A percentile compares a stretch with the other conserved stretches of the same genome.
Conservation (phyloP, 2,329 filamentous ascomycete genomes). For the Elsinoe perseae region DNA sequence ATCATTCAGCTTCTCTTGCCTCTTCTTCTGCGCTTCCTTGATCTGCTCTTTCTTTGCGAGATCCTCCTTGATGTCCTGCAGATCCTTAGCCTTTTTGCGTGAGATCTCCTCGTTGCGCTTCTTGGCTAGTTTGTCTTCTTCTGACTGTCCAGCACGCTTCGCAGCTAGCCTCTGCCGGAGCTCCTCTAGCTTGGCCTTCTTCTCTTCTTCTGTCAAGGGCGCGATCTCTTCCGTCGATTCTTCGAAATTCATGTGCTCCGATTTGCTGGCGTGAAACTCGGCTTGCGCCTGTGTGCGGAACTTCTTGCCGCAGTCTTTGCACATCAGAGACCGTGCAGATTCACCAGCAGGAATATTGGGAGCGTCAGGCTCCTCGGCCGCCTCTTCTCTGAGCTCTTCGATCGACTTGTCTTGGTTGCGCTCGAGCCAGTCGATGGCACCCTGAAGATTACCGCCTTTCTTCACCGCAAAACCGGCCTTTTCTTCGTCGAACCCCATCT, state of each 20-base stretch:
- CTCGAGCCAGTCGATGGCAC: slow-evolving; percentile 90
- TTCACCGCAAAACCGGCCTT: slow-evolving; percentile 77
- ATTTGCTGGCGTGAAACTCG: slow-evolving; percentile 85
- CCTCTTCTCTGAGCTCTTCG: slow-evolving; percentile 62
- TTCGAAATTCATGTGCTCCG: slow-evolving; percentile 82
- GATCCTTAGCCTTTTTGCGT: slow-evolving; percentile 81
- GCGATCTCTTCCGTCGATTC: slow-evolving; percentile 91
- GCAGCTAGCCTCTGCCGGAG: slow-evolving; percentile 62
- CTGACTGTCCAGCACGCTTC: slow-evolving; percentile 61
- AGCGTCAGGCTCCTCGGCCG: slow-evolving; percentile 37
- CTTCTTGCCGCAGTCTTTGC: slow-evolving; percentile 90
- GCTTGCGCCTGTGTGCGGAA: slow-evolving; percentile 76
- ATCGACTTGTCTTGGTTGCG: slow-evolving; percentile 80
- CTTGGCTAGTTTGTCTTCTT: slow-evolving; percentile 69
- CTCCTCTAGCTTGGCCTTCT: slow-evolving; percentile 68
- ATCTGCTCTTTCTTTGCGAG: slow-evolving; percentile 80
- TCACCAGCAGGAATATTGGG: slow-evolving; percentile 63
- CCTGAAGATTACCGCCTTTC: slow-evolving; percentile 71
- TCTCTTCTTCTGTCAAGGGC: slow-evolving; percentile 85
- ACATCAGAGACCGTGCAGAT: slow-evolving; percentile 72
- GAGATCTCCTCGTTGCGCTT: slow-evolving; percentile 81
- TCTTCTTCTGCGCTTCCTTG: slow-evolving; percentile 81
- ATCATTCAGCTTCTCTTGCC: slow-evolving; percentile 79
- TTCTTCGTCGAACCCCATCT: slow-evolving; percentile 74
- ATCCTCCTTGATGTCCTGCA: slow-evolving; percentile 83